phyloP scores from a whole-genome alignment of 768 basidiomycete genomes.

The Paxillus ammoniavirescens region DNA sequence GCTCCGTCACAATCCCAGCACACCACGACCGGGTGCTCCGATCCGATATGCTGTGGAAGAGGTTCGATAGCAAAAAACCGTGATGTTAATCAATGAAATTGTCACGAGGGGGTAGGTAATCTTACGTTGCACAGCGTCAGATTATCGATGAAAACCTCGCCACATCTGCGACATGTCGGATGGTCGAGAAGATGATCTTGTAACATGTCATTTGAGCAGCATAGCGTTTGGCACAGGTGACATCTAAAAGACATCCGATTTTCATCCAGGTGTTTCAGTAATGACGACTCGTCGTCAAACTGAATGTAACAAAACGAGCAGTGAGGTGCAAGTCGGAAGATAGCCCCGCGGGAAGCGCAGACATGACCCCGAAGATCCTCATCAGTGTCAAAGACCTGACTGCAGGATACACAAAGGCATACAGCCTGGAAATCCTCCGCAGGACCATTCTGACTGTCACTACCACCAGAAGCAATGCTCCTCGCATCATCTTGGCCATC shows the following conservation, averaged over 20 bases:
- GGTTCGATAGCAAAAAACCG: not conserved
- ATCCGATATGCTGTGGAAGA: slow-evolving; percentile 19
- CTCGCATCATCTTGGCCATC: not conserved
- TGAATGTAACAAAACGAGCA: slow-evolving; percentile 22
- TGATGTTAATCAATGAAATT: not conserved
- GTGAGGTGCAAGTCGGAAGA: slow-evolving; percentile 12
- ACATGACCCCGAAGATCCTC: slow-evolving; percentile 10
- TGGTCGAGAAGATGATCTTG: slow-evolving; percentile 24
- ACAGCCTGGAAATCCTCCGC: not conserved
- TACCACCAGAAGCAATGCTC: not conserved
- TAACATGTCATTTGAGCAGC: slow-evolving; percentile 24
- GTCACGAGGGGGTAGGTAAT: not conserved
- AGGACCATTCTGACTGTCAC: not conserved
- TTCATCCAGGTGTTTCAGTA: slow-evolving; percentile 16
- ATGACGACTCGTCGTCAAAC: slow-evolving; percentile 16
- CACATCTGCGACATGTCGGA: slow-evolving; percentile 23
- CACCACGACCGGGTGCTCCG: slow-evolving; percentile 22
- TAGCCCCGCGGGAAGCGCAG: slow-evolving; percentile 11
- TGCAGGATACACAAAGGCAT: slow-evolving; percentile 17
- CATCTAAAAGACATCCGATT: slow-evolving; percentile 13
- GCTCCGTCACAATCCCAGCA: slow-evolving; percentile 31
- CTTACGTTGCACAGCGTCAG: slow-evolving; percentile 22
- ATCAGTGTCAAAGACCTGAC: slow-evolving; percentile 11
- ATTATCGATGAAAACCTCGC: slow-evolving; percentile 16
- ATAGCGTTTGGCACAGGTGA: slow-evolving; percentile 17